A percentile compares a stretch with the other conserved stretches of the same genome.
Conservation (phyloP, 2,329 filamentous ascomycete species). For the Alternaria triticina region DNA sequence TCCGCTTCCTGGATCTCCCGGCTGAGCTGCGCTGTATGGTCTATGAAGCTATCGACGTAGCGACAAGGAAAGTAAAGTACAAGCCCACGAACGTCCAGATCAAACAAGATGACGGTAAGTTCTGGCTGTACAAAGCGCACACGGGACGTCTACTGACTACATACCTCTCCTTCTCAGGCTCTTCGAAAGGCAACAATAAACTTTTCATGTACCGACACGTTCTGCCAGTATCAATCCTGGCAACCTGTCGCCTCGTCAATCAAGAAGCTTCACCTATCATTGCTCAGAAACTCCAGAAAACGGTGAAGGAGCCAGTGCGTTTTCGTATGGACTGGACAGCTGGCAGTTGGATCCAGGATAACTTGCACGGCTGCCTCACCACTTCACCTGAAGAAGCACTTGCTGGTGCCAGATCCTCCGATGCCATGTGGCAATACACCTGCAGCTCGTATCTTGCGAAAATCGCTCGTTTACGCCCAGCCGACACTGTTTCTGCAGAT, state of each 20-base stretch:
- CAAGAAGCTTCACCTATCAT: not conserved
- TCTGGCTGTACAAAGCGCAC: too few species aligned
- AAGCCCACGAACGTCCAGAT: not conserved
- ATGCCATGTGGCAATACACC: too few species aligned
- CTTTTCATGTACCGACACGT: not conserved
- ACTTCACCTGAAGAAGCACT: too few species aligned
- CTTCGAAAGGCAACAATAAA: not conserved
- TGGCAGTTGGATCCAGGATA: too few species aligned
- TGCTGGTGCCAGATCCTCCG: too few species aligned
- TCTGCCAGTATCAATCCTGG: not conserved
- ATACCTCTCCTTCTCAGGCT: too few species aligned
- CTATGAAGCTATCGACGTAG: not conserved
- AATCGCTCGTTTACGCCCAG: too few species aligned
- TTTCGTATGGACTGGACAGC: not conserved
- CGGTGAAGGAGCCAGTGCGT: not conserved
- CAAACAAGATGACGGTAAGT: too few species aligned
- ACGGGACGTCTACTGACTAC: too few species aligned
- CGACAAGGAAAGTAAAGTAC: not conserved
- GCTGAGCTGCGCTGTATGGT: not conserved
- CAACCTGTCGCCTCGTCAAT: not conserved
- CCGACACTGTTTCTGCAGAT: too few species aligned
- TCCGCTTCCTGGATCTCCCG: not conserved
- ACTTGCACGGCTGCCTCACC: rapidly evolving
- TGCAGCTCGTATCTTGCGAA: too few species aligned
- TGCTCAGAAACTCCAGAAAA: not conserved